Evolutionary conservation across 768 basidiomycete species (phyloP).

Genomic region (Phallus indusiatus): DNA sequence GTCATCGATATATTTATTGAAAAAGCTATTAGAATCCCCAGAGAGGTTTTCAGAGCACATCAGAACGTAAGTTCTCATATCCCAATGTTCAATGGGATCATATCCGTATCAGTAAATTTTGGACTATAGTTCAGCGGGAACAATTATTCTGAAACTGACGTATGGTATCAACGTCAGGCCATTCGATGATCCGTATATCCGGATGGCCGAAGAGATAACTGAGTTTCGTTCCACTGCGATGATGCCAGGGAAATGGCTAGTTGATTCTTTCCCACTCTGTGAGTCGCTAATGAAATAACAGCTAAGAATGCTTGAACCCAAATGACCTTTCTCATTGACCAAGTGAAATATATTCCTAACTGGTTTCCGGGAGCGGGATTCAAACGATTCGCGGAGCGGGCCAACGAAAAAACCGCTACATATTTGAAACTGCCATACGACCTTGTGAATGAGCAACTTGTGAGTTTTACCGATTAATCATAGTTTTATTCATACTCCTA

Average conservation of each 20-base stretch:
- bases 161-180: slow-evolving; percentile 27
- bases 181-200: slow-evolving; percentile 24
- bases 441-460: slow-evolving; percentile 2
- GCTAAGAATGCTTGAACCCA: no score
- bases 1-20: no score
- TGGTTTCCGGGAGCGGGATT: slow-evolving; percentile 17
- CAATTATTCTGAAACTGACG: slow-evolving; percentile 13
- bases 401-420: no score
- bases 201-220: slow-evolving; percentile 19
- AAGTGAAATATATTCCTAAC: slow-evolving; percentile 13
- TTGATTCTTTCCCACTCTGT: slow-evolving; percentile 14
- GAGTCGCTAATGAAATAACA: no score
- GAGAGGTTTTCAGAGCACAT: no score
- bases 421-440: not conserved
- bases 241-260: slow-evolving; percentile 23
- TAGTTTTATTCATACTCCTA: not conserved
- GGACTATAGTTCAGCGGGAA: not conserved
- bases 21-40: no score
- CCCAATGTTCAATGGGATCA: no score
- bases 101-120: no score
- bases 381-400: slow-evolving; percentile 3
- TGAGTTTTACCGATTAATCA: not conserved
- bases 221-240: slow-evolving; percentile 16
- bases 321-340: not conserved
- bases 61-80: no score